A percentile compares a stretch with the other conserved stretches of the same genome.
These are phyloP conservation scores for Akanthomyces uredinophilus DNA, from an alignment of 2,329 filamentous ascomycete species.

Conservation along the genomic window DNA sequence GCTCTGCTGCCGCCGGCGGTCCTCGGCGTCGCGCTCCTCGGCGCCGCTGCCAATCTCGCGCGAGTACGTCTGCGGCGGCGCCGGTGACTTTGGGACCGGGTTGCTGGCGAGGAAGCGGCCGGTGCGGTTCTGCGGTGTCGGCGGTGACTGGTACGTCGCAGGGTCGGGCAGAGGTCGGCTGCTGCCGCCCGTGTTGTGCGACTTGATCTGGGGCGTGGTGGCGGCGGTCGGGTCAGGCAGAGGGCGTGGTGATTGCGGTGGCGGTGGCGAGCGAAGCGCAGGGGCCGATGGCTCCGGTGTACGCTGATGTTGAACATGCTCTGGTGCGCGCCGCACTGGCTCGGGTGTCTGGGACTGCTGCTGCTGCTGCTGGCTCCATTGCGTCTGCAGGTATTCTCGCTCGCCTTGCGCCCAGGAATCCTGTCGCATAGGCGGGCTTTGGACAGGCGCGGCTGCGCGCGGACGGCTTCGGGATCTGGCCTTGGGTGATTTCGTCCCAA, in stretches of 20 bases:
- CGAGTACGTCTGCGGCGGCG: constrained; percentile 46
- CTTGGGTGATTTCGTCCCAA: constrained; percentile 19
- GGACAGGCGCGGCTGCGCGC: constrained; percentile 22
- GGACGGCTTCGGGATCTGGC: constrained; percentile 40
- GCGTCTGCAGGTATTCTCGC: constrained; percentile 56
- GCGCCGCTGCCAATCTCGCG: constrained; percentile 50
- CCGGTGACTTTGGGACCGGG: constrained; percentile 39
- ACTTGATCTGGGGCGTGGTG: constrained; percentile 26
- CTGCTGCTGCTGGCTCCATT: constrained; percentile 40
- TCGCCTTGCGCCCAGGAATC: constrained; percentile 62
- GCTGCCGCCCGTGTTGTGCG: constrained; percentile 33
- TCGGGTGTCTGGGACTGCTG: constrained; percentile 23
- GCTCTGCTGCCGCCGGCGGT: constrained; percentile 52
- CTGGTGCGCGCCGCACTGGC: constrained; percentile 19
- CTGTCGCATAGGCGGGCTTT: constrained; percentile 47
- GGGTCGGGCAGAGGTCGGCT: constrained; percentile 51
- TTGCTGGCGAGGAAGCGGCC: constrained; percentile 54
- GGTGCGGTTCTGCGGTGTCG: constrained; percentile 41
- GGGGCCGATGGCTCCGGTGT: constrained; percentile 15
- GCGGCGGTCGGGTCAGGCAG: constrained; percentile 35
- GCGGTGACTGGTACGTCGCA: constrained; percentile 26
- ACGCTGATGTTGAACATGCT: constrained; percentile 11
- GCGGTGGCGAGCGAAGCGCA: constrained; percentile 16
- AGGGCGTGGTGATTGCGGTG: constrained; percentile 34
- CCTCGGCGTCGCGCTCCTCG: constrained; percentile 58